These are phyloP conservation scores for Colletotrichum phormii DNA, from an alignment of 2,329 filamentous ascomycete genomes.

Conservation along the genomic window DNA sequence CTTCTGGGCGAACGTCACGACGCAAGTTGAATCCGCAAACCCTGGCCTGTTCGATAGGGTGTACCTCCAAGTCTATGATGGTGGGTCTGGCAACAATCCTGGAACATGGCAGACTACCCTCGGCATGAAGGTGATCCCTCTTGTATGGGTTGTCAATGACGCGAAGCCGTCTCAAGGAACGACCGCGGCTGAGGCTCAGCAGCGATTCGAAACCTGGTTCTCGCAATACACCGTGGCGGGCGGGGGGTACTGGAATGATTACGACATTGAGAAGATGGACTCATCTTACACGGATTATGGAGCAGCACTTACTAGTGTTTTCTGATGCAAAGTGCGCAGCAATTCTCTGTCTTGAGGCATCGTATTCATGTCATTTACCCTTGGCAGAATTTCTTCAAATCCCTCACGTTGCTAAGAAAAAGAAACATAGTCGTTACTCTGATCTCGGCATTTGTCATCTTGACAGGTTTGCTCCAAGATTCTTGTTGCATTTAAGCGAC, in stretches of 20 bases:
- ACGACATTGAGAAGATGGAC: slow-evolving; percentile 58
- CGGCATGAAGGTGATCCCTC: slow-evolving; percentile 54
- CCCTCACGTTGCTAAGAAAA: not conserved
- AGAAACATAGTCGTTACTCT: not conserved
- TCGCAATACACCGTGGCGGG: slow-evolving; percentile 46
- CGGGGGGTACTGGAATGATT: slow-evolving; percentile 60
- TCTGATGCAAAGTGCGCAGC: slow-evolving; percentile 36
- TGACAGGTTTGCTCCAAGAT: not conserved
- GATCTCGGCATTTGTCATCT: not conserved
- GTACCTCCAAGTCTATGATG: slow-evolving; percentile 59
- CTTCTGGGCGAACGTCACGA: slow-evolving; percentile 50
- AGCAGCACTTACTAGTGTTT: slow-evolving; percentile 40
- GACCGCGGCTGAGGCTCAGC: slow-evolving; percentile 49
- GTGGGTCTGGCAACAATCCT: slow-evolving; percentile 55
- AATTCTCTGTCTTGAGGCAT: not conserved
- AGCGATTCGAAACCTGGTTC: slow-evolving; percentile 50
- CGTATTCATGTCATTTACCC: not conserved
- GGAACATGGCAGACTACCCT: slow-evolving; percentile 50
- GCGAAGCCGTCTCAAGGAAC: slow-evolving; percentile 55
- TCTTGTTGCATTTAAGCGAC: not conserved
- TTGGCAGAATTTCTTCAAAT: not conserved
- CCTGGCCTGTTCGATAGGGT: slow-evolving; percentile 50
- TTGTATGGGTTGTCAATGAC: slow-evolving; percentile 59
- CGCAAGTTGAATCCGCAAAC: slow-evolving; percentile 45
- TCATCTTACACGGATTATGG: slow-evolving; percentile 50